A percentile compares a stretch with the other conserved stretches of the same genome.
These are phyloP conservation scores for Calonectria pseudoturangicola DNA, from an alignment of 2,329 filamentous ascomycete genomes.

Conservation along the genomic window DNA sequence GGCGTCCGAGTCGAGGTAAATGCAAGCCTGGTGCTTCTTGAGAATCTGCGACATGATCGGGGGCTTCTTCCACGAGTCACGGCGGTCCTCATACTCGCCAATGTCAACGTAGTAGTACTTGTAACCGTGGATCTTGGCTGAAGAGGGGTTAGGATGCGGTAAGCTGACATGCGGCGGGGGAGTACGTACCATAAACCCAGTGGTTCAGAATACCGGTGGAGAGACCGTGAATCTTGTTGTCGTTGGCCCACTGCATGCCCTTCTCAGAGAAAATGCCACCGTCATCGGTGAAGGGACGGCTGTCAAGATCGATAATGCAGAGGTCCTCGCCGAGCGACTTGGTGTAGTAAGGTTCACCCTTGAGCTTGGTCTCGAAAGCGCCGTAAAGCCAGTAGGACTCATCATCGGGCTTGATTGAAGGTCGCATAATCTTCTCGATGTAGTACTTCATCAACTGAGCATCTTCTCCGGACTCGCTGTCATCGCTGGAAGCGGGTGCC, in stretches of 20 bases:
- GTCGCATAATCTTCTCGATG: slow-evolving; percentile 58
- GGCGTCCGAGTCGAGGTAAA: slow-evolving; percentile 68
- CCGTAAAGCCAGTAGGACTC: slow-evolving; percentile 56
- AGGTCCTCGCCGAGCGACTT: slow-evolving; percentile 61
- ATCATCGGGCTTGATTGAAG: slow-evolving; percentile 53
- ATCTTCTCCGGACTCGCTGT: slow-evolving; percentile 31
- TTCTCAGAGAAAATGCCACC: slow-evolving; percentile 60
- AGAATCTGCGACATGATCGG: slow-evolving; percentile 64
- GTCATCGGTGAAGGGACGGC: slow-evolving; percentile 60
- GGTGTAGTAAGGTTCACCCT: slow-evolving; percentile 56
- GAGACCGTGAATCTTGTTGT: slow-evolving; percentile 58
- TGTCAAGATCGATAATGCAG: slow-evolving; percentile 68
- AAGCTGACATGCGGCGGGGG: background rate
- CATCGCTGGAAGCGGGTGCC: background rate
- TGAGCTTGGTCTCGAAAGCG: slow-evolving; percentile 58
- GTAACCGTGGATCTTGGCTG: slow-evolving; percentile 68
- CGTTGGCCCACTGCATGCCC: slow-evolving; percentile 61
- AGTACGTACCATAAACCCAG: slow-evolving; percentile 63
- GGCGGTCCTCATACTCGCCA: slow-evolving; percentile 62
- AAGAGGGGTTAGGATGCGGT: slow-evolving; percentile 45
- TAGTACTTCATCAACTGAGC: slow-evolving; percentile 57
- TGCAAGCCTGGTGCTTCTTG: slow-evolving; percentile 64
- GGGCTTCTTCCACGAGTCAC: slow-evolving; percentile 68
- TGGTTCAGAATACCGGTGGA: slow-evolving; percentile 66
- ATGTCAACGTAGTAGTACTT: slow-evolving; percentile 67